Conservation (phyloP, 2,329 filamentous ascomycete genomes). For the Aspergillus neotritici region DNA sequence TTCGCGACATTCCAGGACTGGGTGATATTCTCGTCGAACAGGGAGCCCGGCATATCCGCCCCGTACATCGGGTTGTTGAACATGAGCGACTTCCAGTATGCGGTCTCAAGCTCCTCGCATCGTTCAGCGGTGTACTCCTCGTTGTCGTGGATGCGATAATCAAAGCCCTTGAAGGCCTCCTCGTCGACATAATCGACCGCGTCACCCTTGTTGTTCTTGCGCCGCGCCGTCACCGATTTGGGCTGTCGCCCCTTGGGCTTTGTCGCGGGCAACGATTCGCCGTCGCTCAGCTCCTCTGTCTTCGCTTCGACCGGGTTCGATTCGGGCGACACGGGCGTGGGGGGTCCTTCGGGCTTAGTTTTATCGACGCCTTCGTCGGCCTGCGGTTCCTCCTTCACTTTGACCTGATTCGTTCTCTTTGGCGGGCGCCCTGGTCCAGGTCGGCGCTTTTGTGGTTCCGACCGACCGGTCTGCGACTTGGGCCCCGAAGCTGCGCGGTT, state of each 20-base stretch:
- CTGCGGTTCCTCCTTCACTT: constrained; percentile 34
- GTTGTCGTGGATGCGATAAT: constrained; percentile 76
- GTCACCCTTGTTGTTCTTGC: constrained; percentile 79
- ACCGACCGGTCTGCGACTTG: constrained; percentile 30
- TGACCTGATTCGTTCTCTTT: constrained; percentile 34
- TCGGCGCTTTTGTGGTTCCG: constrained; percentile 44
- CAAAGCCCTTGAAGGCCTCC: constrained; percentile 81
- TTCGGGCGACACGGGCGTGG: constrained; percentile 50
- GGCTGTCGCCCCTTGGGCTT: constrained; percentile 53
- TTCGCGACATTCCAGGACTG: constrained; percentile 92
- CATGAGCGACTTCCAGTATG: constrained; percentile 95
- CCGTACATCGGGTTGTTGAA: constrained; percentile 94
- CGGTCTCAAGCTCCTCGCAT: constrained; percentile 88
- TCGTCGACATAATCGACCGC: constrained; percentile 77
- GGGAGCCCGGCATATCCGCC: constrained; percentile 89
- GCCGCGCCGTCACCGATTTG: constrained; percentile 74
- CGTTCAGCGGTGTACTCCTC: constrained; percentile 86
- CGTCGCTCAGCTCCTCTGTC: constrained; percentile 49
- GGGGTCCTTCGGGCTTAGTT: constrained; percentile 43
- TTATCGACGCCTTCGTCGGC: constrained; percentile 34
- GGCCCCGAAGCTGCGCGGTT: constrained; percentile 34
- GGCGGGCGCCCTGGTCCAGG: constrained; percentile 36
- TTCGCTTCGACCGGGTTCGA: constrained; percentile 50
- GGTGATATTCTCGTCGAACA: constrained; percentile 75
- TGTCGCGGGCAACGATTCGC: constrained; percentile 36